Evolutionary conservation across 805 yeast species (phyloP).

Genomic region (Ogataea sp.): DNA sequence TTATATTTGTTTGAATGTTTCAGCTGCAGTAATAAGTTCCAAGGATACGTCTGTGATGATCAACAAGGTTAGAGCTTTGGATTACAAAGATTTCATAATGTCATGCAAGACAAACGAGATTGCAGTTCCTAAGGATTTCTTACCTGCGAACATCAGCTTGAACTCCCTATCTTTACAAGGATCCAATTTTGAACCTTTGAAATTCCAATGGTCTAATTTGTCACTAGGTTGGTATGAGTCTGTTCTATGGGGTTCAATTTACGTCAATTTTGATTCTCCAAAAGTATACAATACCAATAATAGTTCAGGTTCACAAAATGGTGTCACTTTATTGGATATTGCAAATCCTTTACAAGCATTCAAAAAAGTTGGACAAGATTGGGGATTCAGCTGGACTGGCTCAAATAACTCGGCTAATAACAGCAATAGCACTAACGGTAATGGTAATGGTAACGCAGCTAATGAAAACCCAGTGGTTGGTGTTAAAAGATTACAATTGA

Average conservation of each 20-base stretch:
- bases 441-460: constrained; percentile 11
- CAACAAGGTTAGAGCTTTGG: constrained; percentile 31
- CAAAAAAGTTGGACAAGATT: constrained; percentile 26
- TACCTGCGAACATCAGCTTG: constrained; percentile 6
- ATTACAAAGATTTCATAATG: constrained; percentile 15
- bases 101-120: neutral
- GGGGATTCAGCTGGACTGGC: constrained; percentile 24
- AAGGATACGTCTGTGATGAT: constrained; percentile 26
- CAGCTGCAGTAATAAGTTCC: constrained; percentile 19
- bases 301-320: neutral
- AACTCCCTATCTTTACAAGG: constrained; percentile 21
- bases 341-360: constrained; percentile 21
- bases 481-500: constrained; percentile 8
- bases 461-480: constrained; percentile 27
- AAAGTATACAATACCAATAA: constrained; percentile 11
- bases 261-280: constrained; percentile 29
- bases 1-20: constrained; percentile 19
- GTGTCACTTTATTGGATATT: constrained; percentile 25
- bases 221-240: constrained; percentile 75
- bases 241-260: constrained; percentile 54
- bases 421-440: constrained; percentile 19
- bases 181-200: constrained; percentile 36
- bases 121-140: neutral
- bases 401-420: constrained; percentile 25
- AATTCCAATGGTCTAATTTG: constrained; percentile 52